Percentiles rank a stretch among this genome's conserved stretches.
phyloP scores from a whole-genome alignment of 257 asterid species.

The Echites panduratus region DNA sequence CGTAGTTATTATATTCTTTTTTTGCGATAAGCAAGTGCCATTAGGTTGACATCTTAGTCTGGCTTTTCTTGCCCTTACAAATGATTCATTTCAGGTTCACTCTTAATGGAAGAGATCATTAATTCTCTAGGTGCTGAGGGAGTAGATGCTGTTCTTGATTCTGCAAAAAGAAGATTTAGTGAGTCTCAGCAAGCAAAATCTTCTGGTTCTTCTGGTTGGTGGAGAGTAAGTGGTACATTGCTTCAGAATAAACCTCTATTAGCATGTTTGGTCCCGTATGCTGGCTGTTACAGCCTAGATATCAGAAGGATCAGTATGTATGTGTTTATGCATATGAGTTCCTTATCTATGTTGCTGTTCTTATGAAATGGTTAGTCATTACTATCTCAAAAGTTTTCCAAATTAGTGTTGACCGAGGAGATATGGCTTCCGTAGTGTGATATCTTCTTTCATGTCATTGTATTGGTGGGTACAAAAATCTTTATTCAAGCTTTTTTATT shows the following conservation, averaged over 20 bases:
- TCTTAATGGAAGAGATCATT: slow-evolving; percentile 77
- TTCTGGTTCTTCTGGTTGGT: slow-evolving; percentile 70
- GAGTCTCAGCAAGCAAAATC: slow-evolving; percentile 83
- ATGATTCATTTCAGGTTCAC: slow-evolving; percentile 50
- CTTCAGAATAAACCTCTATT: not conserved
- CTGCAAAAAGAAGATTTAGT: slow-evolving; percentile 64
- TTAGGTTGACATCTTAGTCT: not conserved
- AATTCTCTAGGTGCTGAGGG: slow-evolving; percentile 63
- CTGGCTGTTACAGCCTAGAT: not conserved
- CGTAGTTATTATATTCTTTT: not conserved
- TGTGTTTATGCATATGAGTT: not conserved
- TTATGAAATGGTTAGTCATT: not conserved
- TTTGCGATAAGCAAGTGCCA: not conserved
- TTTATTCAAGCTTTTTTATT: not conserved
- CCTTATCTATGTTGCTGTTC: not conserved
- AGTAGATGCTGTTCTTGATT: slow-evolving; percentile 70
- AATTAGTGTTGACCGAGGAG: not conserved
- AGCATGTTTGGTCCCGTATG: not conserved
- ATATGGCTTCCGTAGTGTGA: not conserved
- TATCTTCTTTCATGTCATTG: not conserved
- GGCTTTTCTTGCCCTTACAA: not conserved
- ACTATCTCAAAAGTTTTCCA: not conserved
- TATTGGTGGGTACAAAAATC: not conserved
- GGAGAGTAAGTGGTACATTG: slow-evolving; percentile 70
- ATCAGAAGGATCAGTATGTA: not conserved